Evolutionary conservation across 768 basidiomycete species (phyloP), one percentile per base, ranked within the genome.

Genomic region (Leccinellum albellum): DNA sequence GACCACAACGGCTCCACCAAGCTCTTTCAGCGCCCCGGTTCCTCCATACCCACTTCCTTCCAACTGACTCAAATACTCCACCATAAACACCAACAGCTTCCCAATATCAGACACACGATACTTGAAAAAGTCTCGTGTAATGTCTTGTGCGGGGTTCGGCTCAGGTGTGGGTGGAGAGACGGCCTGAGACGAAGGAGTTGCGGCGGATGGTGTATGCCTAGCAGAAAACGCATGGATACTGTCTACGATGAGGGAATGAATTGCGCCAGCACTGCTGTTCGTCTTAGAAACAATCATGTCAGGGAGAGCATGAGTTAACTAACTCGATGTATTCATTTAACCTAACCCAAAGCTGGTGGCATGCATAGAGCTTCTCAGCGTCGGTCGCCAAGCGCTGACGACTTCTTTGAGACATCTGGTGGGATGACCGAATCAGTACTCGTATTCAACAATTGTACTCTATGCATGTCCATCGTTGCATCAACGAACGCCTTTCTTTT

Each of bases 331-430:
- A 75, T 42, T 86, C 83, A 60, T 89, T 89, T 66, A 91, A 81
- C 61, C 75, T 75, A n/a, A 82, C 57, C 95, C 95, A 97, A 23
- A 97, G 75, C 40, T 89, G 86, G 58, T 87, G 83, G 5, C 83
- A 86, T 2, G 91, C 89, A 59, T 87, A 87, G 17, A 96, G 77
- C 64, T 91, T 92, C 72, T 97, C 95, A 2, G 91, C 92, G 66
- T 97, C 89, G 20, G 79, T 82, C 35, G 85, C 87, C 17, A 98
- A 75, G 26, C 79, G 78, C 64, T 94, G 86, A 20, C 93, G 83
- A 57, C 86, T 84, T 37, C 79, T 71, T 75, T 91, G 91, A 8
- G 94, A 88, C 71, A 96, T 86, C 92, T 95, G 64, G 21, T 64
- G 12, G 45, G 23, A 24, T 28, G 12, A 28, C 17, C 28, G 33